Conservation (phyloP, 2,329 filamentous ascomycete genomes). For the Colletotrichum orbiculare region DNA sequence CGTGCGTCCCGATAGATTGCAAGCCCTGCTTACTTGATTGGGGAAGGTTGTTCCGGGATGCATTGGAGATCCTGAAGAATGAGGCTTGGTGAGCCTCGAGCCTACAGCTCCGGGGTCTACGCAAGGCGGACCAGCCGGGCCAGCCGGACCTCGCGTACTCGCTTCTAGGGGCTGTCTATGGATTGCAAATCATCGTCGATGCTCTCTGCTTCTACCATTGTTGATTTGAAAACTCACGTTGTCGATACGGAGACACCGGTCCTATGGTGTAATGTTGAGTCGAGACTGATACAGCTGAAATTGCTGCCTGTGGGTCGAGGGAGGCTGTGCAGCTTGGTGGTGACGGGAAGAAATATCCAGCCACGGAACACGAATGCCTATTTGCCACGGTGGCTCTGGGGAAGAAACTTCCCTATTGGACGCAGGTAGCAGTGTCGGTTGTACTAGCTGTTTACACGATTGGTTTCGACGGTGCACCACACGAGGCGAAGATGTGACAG, state of each 20-base stretch:
- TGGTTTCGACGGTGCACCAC: neutral
- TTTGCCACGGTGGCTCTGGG: conserved; percentile 10
- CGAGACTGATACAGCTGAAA: neutral
- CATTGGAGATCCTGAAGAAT: neutral
- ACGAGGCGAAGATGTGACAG: conserved; percentile 3
- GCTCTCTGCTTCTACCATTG: neutral
- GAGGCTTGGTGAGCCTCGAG: conserved; percentile 1
- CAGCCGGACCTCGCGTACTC: neutral
- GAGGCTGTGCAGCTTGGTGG: conserved; percentile 18
- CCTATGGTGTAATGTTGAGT: conserved; percentile 8
- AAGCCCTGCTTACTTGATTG: neutral
- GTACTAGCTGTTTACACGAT: neutral
- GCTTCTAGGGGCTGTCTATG: neutral
- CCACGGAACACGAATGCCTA: neutral
- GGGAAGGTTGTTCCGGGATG: neutral
- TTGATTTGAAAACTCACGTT: neutral
- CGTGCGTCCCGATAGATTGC: neutral
- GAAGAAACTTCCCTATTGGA: neutral
- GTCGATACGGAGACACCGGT: conserved; percentile 9
- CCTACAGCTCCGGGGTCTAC: conserved; percentile 2
- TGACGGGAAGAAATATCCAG: conserved; percentile 1
- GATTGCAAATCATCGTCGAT: neutral
- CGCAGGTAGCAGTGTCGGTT: neutral
- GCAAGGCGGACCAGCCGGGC: neutral
- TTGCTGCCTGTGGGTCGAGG: neutral